Evolutionary conservation across 2,329 filamentous ascomycete genomes (phyloP).

Genomic region (Lasiodiplodia citricola): DNA sequence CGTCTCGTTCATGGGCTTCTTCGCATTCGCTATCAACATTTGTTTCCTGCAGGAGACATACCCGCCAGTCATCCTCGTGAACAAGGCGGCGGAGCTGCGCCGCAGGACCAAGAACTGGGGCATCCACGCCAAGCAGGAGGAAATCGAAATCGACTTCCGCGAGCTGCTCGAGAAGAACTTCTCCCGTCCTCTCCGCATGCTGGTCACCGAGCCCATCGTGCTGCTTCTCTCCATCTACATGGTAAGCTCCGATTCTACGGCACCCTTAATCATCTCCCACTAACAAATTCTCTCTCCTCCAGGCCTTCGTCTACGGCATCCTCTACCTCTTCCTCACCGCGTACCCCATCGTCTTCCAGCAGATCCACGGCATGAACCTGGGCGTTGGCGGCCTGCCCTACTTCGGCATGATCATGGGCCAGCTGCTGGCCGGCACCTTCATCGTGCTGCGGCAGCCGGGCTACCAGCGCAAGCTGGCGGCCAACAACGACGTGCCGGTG

Average conservation of each 20-base stretch:
- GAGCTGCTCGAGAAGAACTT: constrained; percentile 60
- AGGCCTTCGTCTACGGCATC: constrained; percentile 64
- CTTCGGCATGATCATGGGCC: constrained; percentile 80
- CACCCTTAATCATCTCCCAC: background rate
- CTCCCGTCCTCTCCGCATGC: constrained; percentile 55
- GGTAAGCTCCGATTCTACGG: constrained; percentile 33
- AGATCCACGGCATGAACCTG: constrained; percentile 69
- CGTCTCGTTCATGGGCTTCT: constrained; percentile 60
- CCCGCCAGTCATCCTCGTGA: constrained; percentile 62
- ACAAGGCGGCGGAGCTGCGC: constrained; percentile 60
- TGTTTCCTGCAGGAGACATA: constrained; percentile 65
- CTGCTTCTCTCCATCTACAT: constrained; percentile 55
- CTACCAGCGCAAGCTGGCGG: constrained; percentile 60
- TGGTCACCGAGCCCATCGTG: constrained; percentile 57
- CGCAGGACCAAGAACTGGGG: constrained; percentile 65
- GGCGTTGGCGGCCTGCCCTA: constrained; percentile 80
- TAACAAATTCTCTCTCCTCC: constrained; percentile 52
- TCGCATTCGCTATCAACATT: constrained; percentile 53
- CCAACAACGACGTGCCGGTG: constrained; percentile 57
- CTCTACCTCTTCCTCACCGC: constrained; percentile 83
- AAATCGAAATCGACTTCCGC: constrained; percentile 58
- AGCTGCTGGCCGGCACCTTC: constrained; percentile 68
- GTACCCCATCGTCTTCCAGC: constrained; percentile 79
- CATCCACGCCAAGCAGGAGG: constrained; percentile 64
- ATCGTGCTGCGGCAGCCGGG: constrained; percentile 68